Base-by-base conservation (phyloP, 1,284 basidiomycete genomes). In the Ceratobasidium sp. region DNA sequence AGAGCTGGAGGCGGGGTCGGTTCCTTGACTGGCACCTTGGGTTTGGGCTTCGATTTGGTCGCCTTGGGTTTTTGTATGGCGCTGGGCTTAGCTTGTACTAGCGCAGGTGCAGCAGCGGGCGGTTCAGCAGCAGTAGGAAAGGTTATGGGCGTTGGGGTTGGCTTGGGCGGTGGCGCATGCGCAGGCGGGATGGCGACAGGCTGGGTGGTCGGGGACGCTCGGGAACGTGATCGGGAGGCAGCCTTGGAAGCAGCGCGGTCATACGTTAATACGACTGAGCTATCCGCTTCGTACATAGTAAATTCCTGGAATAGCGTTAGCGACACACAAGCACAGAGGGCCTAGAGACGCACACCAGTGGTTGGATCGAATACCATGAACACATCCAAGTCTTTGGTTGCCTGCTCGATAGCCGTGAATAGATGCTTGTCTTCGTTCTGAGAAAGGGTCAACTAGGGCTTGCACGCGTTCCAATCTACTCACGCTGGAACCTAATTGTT, bases 311-410 rank as follows among this genome's bases (percentile, higher is more conserved):
- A 27, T 8, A 19, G 4, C 39, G 27, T 71, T 59, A 71, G 54
- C 41, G 22, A 37, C 22, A 11, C n/a, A 34, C 31, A 43, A 27
- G 16, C 34, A 8, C 61, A 43, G 39, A 62, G 16, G 3, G 29
- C 13, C 39, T 14, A 46, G 27, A 62, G 39, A 71, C 68, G 22
- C 48, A 71, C 68, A 5, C 68, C 68, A 6, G 68, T 71, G 31
- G 41, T 71, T 37, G 68, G 68, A 49, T 71, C 68, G n/a, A 71
- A 71, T 24, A 71, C 54, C 68, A 71, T 71, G 27, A 71, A 71
- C 29, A 71, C 68, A 43, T 71, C 68, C 54, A 71, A n/a, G 14
- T 71, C 68, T 37, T 71, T 71, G 11, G 68, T 39, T 13, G 39
- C 27, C 59, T 71, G 68, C 37, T 71, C 68, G 19, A 59, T 22